Percentiles rank a stretch among this genome's conserved stretches.
Conservation (phyloP, 2,329 filamentous ascomycete genomes). For the Aspergillus costaricaensis region DNA sequence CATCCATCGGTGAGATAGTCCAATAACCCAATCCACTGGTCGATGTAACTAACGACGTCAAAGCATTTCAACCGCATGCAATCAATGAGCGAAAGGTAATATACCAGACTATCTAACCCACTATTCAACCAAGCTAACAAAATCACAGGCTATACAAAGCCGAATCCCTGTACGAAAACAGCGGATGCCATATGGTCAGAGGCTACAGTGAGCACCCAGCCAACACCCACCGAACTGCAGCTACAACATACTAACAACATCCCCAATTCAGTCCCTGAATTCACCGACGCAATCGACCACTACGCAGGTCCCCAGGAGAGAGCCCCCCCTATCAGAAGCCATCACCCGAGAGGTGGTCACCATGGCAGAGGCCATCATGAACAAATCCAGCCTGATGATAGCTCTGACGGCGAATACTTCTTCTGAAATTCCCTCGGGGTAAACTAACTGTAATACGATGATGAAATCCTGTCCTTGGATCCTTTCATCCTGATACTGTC, state of each 20-base stretch:
- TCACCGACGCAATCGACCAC: background rate
- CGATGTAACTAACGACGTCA: slow-evolving; percentile 4
- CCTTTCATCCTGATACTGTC: no score
- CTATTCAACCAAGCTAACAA: slow-evolving; percentile 16
- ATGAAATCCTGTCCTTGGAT: no score
- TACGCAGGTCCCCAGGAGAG: background rate
- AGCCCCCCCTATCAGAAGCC: no score
- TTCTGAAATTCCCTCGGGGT: no score
- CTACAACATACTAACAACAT: background rate
- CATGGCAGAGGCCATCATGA: no score
- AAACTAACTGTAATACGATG: no score
- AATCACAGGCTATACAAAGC: slow-evolving; percentile 42
- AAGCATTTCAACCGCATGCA: slow-evolving; percentile 50
- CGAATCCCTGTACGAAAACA: slow-evolving; percentile 40
- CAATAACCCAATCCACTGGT: no score
- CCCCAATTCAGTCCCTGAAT: background rate
- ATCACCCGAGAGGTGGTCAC: no score
- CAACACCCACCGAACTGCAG: background rate
- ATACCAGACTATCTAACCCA: no score
- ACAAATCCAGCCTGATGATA: no score
- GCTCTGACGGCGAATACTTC: no score
- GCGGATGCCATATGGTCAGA: slow-evolving; percentile 33
- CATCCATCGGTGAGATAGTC: slow-evolving; percentile 53
- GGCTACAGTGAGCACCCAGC: background rate
- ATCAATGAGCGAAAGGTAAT: slow-evolving; percentile 55